Evolutionary conservation across 106 monocot genomes (phyloP), one percentile per base, ranked within the genome.

Genomic region (Dendrobium officinale): DNA sequence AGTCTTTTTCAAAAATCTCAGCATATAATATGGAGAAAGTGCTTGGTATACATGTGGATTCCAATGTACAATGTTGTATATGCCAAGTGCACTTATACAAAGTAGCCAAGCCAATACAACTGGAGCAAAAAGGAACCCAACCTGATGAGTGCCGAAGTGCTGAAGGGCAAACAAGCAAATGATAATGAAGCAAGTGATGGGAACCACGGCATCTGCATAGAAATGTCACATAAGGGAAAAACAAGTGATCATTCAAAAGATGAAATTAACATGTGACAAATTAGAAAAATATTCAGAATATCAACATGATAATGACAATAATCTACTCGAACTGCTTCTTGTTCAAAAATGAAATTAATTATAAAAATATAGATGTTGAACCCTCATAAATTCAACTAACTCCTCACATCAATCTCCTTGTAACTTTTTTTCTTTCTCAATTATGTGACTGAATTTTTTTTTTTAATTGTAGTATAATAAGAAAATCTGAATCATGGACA

Each of bases 1-100:
- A 13, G 92, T 92, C 81, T 88, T 92, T 43, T 90, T 92, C 80
- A 92, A 75, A 79, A 92, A 92, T 70, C 82, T 92, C 54, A 75
- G 86, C 92, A 92, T 90, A 77, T 90, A 92, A 83, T 85, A 88
- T 29, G 92, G 92, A 70, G 90, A 90, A 45, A 92, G 84, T 17
- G 90, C 92, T 81, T 90, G 81, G 83, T 86, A 90, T 43, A 92
- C 83, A 56, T 80, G 72, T 29, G 81, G 88, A 33, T 92, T 92
- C 90, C 92, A 92, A 33, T 85, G 86, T 42, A 78, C n/a, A 29
- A 92, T 90, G 55, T 90, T 92, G 80, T 92, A 92, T 64, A 92
- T 79, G 67, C 92, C 92, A 83, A 92, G 88, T 55, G 85, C 88
- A 77, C 88, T 88, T n/a, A 90, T 90, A 85, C 90, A 90, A 44